A percentile compares a stretch with the other conserved stretches of the same genome.
Conservation (phyloP, 2,329 filamentous ascomycete genomes). For the Nemania sp. region DNA sequence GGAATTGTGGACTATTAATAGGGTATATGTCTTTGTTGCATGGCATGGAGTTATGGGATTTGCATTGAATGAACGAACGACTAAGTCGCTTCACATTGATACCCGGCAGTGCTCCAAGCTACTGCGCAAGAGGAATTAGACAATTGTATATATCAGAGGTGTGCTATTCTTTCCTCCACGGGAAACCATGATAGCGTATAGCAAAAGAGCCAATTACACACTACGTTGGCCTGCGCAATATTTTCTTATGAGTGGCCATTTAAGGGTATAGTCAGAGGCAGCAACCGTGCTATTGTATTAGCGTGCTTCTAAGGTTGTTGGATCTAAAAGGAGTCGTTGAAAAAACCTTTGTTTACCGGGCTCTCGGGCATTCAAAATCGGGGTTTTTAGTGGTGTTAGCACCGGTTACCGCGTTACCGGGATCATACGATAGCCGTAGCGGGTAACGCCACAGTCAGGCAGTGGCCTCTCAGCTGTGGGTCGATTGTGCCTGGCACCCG, state of each 20-base stretch:
- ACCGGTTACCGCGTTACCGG: conserved; percentile 30
- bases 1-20: neutral
- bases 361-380: conserved; percentile 10
- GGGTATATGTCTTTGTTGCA: conserved; percentile 31
- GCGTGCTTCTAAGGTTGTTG: neutral
- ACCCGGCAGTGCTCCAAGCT: conserved; percentile 25
- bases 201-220: neutral
- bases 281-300: neutral
- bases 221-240: neutral
- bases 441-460: conserved; percentile 48
- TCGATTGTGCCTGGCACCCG: conserved; percentile 35
- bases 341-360: neutral
- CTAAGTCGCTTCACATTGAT: conserved; percentile 30
- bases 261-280: too few species aligned
- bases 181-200: neutral
- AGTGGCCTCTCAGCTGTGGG: conserved; percentile 28
- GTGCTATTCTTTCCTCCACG: neutral
- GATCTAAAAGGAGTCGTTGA: neutral
- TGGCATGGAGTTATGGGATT: conserved; percentile 36
- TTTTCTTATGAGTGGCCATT: too few species aligned
- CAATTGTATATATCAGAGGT: conserved; percentile 24
- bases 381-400: neutral
- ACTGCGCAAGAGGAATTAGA: conserved; percentile 12
- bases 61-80: conserved; percentile 21
- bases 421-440: conserved; percentile 40